Conservation (phyloP, 2,329 filamentous ascomycete species). For the Neoscytalidium dimidiatum region DNA sequence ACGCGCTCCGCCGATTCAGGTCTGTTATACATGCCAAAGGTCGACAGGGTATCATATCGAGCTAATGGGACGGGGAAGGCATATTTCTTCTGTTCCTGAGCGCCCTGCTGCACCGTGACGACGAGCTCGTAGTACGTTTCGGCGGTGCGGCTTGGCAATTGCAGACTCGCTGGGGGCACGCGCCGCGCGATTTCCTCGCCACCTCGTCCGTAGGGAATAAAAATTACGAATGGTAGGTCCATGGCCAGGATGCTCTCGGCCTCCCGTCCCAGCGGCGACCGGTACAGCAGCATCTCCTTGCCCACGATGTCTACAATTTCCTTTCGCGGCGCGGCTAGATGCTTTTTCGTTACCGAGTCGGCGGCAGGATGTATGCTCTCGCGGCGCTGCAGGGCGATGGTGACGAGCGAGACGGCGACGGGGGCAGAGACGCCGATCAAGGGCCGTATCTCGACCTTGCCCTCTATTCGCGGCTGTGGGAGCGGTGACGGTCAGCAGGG, state of each 20-base stretch:
- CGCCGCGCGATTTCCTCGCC: slow-evolving; percentile 87
- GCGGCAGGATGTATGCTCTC: slow-evolving; percentile 97
- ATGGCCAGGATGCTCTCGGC: slow-evolving; percentile 89
- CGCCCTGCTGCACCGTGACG: slow-evolving; percentile 91
- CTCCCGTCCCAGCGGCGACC: slow-evolving; percentile 80
- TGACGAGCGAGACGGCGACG: slow-evolving; percentile 87
- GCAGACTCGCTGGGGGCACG: slow-evolving; percentile 88
- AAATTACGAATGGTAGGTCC: slow-evolving; percentile 96
- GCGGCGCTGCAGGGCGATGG: slow-evolving; percentile 88
- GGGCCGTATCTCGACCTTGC: slow-evolving; percentile 94
- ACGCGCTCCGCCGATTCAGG: slow-evolving; percentile 85
- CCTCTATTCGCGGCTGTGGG: slow-evolving; percentile 86
- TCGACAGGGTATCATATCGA: slow-evolving; percentile 94
- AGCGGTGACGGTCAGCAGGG: slow-evolving; percentile 3
- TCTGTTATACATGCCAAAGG: slow-evolving; percentile 99
- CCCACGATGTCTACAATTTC: slow-evolving; percentile 92
- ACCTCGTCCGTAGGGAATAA: slow-evolving; percentile 91
- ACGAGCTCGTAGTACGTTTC: slow-evolving; percentile 98
- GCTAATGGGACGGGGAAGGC: slow-evolving; percentile 87
- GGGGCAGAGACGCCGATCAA: slow-evolving; percentile 82
- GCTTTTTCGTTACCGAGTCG: slow-evolving; percentile 90
- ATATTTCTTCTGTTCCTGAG: slow-evolving; percentile 84
- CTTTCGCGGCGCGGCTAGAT: slow-evolving; percentile 84
- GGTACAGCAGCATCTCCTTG: slow-evolving; percentile 90
- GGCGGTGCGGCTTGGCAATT: slow-evolving; percentile 87